Conservation (phyloP, 257 asterid species). For the Lithospermum erythrorhizon region DNA sequence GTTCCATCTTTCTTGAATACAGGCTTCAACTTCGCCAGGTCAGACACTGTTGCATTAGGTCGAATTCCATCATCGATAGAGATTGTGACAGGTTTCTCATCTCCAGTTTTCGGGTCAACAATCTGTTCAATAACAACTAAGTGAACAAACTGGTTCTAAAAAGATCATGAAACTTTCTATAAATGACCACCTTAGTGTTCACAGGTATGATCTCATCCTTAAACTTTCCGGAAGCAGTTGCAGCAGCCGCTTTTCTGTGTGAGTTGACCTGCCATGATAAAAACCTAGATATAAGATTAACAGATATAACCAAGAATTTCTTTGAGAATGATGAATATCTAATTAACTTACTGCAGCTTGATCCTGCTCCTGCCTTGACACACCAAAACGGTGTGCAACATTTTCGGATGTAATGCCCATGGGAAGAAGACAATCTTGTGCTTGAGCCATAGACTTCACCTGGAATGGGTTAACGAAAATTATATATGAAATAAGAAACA, state of each 20-base stretch:
- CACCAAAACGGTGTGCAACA: conserved; percentile 87
- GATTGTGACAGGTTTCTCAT: conserved; percentile 75
- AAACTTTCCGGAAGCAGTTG: conserved; percentile 89
- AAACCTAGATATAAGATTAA: background rate
- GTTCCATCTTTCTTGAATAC: conserved; percentile 99
- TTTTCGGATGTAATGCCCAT: conserved; percentile 99
- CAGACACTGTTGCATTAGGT: conserved; percentile 50
- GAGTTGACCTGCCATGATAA: conserved; percentile 60
- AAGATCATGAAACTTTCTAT: background rate
- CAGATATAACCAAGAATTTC: background rate
- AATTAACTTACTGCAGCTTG: conserved; percentile 88
- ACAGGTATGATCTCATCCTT: conserved; percentile 93
- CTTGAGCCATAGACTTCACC: conserved; percentile 71
- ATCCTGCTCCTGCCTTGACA: conserved; percentile 90
- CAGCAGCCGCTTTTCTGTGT: conserved; percentile 95
- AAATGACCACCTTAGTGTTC: conserved; percentile 52
- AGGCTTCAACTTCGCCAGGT: conserved; percentile 68
- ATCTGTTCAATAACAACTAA: conserved; percentile 23
- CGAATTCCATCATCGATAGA: conserved; percentile 91
- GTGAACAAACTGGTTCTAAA: background rate
- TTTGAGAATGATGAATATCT: conserved; percentile 3
- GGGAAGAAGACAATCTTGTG: conserved; percentile 94
- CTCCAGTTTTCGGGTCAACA: conserved; percentile 94
- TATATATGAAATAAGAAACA: background rate
- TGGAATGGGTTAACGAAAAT: conserved; percentile 19